Evolutionary conservation across 352 stramenopile species (phyloP).

Genomic region (Elongisporangium prolatum): DNA sequence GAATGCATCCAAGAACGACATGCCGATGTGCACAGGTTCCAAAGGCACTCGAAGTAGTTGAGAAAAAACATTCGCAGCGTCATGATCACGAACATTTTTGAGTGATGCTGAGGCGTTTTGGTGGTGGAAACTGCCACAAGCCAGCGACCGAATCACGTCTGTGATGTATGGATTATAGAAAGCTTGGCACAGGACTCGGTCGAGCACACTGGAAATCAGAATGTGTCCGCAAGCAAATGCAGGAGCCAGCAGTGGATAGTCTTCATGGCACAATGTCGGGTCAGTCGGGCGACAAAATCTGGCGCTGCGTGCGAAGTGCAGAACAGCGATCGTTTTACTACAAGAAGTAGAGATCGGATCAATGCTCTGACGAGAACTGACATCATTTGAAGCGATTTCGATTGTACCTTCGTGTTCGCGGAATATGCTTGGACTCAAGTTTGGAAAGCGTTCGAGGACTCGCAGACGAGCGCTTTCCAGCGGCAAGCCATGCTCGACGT

Average conservation of each 20-base stretch:
- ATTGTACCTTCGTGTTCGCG: constrained; percentile 28
- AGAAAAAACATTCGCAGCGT: background rate
- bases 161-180: constrained; percentile 82
- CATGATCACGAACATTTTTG: background rate
- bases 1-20: constrained; percentile 42
- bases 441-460: constrained; percentile 44
- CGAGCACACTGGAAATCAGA: constrained; percentile 49
- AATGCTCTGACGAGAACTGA: constrained; percentile 18
- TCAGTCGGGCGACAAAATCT: constrained; percentile 54
- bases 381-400: constrained; percentile 26
- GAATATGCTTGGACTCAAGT: constrained; percentile 43
- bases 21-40: constrained; percentile 29
- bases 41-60: constrained; percentile 36
- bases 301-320: constrained; percentile 39
- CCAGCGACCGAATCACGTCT: constrained; percentile 48
- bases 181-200: constrained; percentile 66
- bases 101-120: background rate
- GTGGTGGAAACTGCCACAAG: constrained; percentile 19
- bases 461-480: constrained; percentile 52
- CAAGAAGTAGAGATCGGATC: background rate
- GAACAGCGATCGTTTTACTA: constrained; percentile 33
- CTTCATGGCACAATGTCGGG: constrained; percentile 33
- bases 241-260: constrained; percentile 44
- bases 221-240: constrained; percentile 51
- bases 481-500: constrained; percentile 46